A percentile compares a stretch with the other conserved stretches of the same genome.
Evolutionary conservation across 2,329 filamentous ascomycete genomes (phyloP).

Genomic region (Fusarium gaditjirri): DNA sequence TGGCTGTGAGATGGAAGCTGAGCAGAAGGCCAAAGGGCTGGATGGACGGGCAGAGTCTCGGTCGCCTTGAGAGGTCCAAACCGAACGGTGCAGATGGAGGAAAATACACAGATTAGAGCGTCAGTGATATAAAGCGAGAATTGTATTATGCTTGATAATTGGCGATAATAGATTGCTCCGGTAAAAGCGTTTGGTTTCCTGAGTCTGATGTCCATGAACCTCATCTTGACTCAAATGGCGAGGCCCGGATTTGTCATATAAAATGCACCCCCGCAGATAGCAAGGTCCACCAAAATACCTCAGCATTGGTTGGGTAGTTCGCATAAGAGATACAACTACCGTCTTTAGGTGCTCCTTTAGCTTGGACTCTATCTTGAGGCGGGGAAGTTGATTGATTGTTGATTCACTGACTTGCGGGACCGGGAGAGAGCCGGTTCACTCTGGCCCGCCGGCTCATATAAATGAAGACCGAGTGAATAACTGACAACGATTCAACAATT

Average conservation of each 20-base stretch:
- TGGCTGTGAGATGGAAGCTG: slow-evolving; percentile 38
- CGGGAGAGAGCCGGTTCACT: background rate
- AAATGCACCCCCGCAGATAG: slow-evolving; percentile 22
- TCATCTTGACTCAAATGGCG: slow-evolving; percentile 3
- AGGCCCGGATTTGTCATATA: slow-evolving; percentile 24
- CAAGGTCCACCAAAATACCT: slow-evolving; percentile 8
- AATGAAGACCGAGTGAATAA: background rate
- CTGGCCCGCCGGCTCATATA: background rate
- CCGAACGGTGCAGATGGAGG: slow-evolving; percentile 7
- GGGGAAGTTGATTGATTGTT: slow-evolving; percentile 18
- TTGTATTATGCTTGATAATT: background rate
- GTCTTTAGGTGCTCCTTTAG: background rate
- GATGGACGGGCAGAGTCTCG: slow-evolving; percentile 38
- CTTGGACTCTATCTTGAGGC: slow-evolving; percentile 12
- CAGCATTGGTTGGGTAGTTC: slow-evolving; percentile 11
- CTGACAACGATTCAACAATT: background rate
- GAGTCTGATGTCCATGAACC: background rate
- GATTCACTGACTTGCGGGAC: slow-evolving; percentile 22
- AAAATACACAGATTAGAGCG: slow-evolving; percentile 35
- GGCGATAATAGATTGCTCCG: background rate
- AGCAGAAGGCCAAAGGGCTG: slow-evolving; percentile 42
- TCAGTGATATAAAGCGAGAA: background rate
- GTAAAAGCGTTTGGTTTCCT: background rate
- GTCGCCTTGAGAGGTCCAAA: slow-evolving; percentile 24
- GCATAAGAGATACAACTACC: background rate